A percentile compares a stretch with the other conserved stretches of the same genome.
Conservation (phyloP, 2,329 filamentous ascomycete species). For the Fusarium sp. region DNA sequence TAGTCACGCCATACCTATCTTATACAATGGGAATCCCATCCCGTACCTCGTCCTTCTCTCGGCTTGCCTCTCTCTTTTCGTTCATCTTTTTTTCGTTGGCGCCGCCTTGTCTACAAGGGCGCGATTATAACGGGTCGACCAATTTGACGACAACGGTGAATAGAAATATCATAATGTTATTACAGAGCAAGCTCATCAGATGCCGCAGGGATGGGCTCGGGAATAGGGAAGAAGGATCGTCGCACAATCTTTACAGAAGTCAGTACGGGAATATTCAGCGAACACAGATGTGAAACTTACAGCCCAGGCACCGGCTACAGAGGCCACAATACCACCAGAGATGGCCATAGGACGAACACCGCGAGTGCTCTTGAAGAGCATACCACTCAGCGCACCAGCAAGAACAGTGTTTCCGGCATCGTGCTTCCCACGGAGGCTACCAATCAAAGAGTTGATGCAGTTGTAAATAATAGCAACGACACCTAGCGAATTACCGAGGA, state of each 20-base stretch:
- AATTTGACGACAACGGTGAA: conserved; percentile 29
- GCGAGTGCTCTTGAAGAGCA: conserved; percentile 96
- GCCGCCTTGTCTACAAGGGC: conserved; percentile 19
- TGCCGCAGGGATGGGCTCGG: conserved; percentile 49
- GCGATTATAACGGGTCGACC: conserved; percentile 40
- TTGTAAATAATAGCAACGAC: conserved; percentile 98
- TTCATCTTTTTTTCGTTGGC: conserved; percentile 22
- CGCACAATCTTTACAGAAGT: conserved; percentile 50
- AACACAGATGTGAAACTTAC: conserved; percentile 68
- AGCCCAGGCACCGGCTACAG: conserved; percentile 88
- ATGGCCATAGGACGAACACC: conserved; percentile 94
- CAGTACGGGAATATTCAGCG: conserved; percentile 5
- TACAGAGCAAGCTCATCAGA: conserved; percentile 48
- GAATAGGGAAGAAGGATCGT: conserved; percentile 57
- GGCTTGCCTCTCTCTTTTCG: conserved; percentile 16
- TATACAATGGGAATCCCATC: conserved; percentile 45
- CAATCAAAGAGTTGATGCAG: conserved; percentile 86
- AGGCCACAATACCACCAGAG: conserved; percentile 88
- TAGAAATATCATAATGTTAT: conserved; percentile 41
- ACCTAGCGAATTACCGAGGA: conserved; percentile 94
- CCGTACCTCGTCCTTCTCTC: conserved; percentile 28
- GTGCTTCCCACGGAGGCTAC: conserved; percentile 83
- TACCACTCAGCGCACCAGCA: conserved; percentile 88
- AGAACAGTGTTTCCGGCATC: conserved; percentile 89
- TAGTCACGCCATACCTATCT: conserved; percentile 46